Percentiles rank a stretch among this genome's conserved stretches.
Evolutionary conservation across 768 basidiomycete genomes (phyloP).

Genomic region (Lactarius pseudohatsudake): DNA sequence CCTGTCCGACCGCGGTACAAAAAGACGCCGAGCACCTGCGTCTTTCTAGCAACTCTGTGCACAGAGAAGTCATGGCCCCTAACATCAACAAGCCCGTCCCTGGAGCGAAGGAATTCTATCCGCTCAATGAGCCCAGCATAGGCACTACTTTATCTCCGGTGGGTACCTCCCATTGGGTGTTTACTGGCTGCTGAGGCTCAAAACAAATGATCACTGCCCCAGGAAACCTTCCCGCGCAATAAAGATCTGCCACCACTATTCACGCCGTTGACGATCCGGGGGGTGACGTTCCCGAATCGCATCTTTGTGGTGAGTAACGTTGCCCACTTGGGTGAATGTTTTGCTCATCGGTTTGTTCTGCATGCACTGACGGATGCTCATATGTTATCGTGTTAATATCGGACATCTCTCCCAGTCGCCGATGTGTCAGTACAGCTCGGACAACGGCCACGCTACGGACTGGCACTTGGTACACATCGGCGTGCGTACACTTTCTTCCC

Average conservation of each 20-base stretch:
- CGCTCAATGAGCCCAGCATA: constrained; percentile 57
- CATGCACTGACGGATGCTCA: background rate
- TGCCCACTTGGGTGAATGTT: background rate
- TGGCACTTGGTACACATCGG: constrained; percentile 84
- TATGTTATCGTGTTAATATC: background rate
- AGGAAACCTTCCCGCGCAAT: constrained; percentile 48
- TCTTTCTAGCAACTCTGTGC: background rate
- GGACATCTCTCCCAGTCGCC: constrained; percentile 47
- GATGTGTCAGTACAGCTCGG: constrained; percentile 82
- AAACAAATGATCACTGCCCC: constrained; percentile 10
- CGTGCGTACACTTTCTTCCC: constrained; percentile 35
- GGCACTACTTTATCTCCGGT: constrained; percentile 45
- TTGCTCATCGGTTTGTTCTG: background rate
- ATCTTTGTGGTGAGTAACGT: constrained; percentile 56
- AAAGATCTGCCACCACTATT: constrained; percentile 58
- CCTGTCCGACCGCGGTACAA: background rate
- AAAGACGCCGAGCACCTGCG: background rate
- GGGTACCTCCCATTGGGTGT: constrained; percentile 4
- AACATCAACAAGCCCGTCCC: constrained; percentile 49
- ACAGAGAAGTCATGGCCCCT: background rate
- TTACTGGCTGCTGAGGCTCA: background rate
- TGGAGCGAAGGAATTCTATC: constrained; percentile 54
- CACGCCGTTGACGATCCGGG: constrained; percentile 59
- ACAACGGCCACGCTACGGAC: constrained; percentile 74
- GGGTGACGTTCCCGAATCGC: constrained; percentile 69